Conservation (phyloP, 2,329 filamentous ascomycete species). For the Fusarium tuaranense region DNA sequence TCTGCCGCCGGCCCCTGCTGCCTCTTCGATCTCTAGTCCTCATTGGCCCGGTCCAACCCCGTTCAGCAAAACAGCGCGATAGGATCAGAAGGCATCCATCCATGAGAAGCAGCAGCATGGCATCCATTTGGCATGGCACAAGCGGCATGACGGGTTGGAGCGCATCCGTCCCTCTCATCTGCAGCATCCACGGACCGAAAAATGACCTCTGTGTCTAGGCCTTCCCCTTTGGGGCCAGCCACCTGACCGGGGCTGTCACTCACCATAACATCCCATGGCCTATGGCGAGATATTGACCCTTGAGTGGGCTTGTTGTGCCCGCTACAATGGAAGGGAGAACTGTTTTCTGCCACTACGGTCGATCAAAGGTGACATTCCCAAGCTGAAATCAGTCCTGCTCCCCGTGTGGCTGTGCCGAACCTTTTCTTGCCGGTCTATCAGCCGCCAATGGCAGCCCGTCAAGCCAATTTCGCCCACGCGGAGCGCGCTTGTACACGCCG, state of each 20-base stretch:
- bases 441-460: not conserved
- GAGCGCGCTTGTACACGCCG: conserved; percentile 9
- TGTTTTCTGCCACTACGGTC: conserved; percentile 8
- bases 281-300: conserved; percentile 32
- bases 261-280: conserved; percentile 33
- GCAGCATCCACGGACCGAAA: conserved; percentile 36
- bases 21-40: not conserved
- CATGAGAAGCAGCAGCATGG: conserved; percentile 12
- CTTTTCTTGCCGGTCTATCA: conserved; percentile 6
- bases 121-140: conserved; percentile 24
- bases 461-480: conserved; percentile 4
- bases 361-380: conserved; percentile 13
- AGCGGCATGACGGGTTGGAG: conserved; percentile 35
- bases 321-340: not conserved
- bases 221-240: conserved; percentile 41
- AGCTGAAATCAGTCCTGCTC: conserved; percentile 21
- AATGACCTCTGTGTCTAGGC: conserved; percentile 34
- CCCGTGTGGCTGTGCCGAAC: conserved; percentile 36
- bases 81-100: conserved; percentile 17
- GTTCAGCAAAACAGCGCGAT: conserved; percentile 4
- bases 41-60: conserved; percentile 25
- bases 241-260: conserved; percentile 38
- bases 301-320: conserved; percentile 7
- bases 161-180: conserved; percentile 38
- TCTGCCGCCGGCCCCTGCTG: conserved; percentile 21